These are phyloP conservation scores for Calycina marina DNA, from an alignment of 2,329 filamentous ascomycete species.

Conservation along the genomic window DNA sequence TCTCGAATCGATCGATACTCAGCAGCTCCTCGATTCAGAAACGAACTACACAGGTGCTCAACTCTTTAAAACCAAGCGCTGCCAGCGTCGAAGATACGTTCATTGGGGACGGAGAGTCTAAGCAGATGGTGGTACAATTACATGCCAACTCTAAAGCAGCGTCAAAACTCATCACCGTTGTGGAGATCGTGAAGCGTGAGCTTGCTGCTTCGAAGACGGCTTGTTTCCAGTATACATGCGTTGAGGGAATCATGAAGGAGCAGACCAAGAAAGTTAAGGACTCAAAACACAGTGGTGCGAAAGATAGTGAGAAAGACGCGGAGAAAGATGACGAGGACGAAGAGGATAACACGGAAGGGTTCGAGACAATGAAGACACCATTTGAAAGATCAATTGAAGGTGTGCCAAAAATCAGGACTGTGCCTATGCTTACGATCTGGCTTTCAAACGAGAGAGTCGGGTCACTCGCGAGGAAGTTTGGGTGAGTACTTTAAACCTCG, in stretches of 20 bases:
- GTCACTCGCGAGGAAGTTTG: slow-evolving; percentile 33
- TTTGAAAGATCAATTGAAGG: slow-evolving; percentile 39
- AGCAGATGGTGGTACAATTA: slow-evolving; percentile 26
- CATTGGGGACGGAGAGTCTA: too few species aligned
- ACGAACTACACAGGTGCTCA: too few species aligned
- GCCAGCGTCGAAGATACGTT: too few species aligned
- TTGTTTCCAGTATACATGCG: slow-evolving; percentile 26
- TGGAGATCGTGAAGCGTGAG: slow-evolving; percentile 48
- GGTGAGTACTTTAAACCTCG: slow-evolving; percentile 17
- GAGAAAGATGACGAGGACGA: slow-evolving; percentile 24
- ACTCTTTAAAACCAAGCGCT: too few species aligned
- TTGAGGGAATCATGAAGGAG: slow-evolving; percentile 14
- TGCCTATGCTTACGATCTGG: slow-evolving; percentile 45
- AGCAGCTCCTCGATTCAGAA: too few species aligned
- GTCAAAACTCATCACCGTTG: slow-evolving; percentile 53
- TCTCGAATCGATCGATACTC: too few species aligned
- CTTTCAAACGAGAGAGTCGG: slow-evolving; percentile 38
- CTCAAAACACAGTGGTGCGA: slow-evolving; percentile 26
- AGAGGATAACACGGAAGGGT: slow-evolving; percentile 30
- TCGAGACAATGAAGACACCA: slow-evolving; percentile 42
- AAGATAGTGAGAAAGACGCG: slow-evolving; percentile 23
- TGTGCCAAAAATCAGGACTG: slow-evolving; percentile 28
- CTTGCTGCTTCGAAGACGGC: slow-evolving; percentile 31
- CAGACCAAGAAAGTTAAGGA: slow-evolving; percentile 1
- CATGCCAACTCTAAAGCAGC: slow-evolving; percentile 27